These are phyloP conservation scores for Aspergillus viridinutans DNA, from an alignment of 2,329 filamentous ascomycete species.

Conservation along the genomic window DNA sequence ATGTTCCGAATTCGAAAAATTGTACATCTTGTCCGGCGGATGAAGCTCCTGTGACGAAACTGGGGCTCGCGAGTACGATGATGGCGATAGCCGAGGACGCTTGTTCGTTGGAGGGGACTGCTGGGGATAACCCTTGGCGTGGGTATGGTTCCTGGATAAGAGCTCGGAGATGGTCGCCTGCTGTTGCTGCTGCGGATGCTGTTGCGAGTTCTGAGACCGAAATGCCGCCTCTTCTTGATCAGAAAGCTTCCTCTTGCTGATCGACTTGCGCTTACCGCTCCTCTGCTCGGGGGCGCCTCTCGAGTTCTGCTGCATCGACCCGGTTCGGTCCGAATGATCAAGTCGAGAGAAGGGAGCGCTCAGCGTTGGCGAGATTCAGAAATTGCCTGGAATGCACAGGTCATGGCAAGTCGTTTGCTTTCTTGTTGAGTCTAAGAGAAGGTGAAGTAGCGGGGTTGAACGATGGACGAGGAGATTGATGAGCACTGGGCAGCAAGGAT, in stretches of 20 bases:
- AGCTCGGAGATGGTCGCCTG: constrained; percentile 45
- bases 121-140: constrained; percentile 18
- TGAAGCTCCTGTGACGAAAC: constrained; percentile 10
- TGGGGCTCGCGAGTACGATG: constrained; percentile 15
- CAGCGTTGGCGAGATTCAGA: constrained; percentile 18
- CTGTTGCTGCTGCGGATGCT: constrained; percentile 8
- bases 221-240: constrained; percentile 31
- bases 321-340: constrained; percentile 27
- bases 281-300: constrained; percentile 36
- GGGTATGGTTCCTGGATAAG: constrained; percentile 33
- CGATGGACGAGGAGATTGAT: background rate
- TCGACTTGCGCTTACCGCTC: constrained; percentile 42
- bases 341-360: constrained; percentile 15
- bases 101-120: constrained; percentile 37
- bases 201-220: constrained; percentile 18
- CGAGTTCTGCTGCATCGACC: constrained; percentile 42
- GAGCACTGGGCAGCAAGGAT: constrained; percentile 6
- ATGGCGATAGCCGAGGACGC: constrained; percentile 34
- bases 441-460: constrained; percentile 2
- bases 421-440: background rate
- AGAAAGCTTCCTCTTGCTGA: constrained; percentile 40
- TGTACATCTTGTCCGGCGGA: constrained; percentile 51
- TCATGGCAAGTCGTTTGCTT: constrained; percentile 14
- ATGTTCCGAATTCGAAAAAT: constrained; percentile 41
- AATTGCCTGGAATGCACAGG: constrained; percentile 5